Conservation (phyloP, 108 stramenopile species). For the Chaetoceros muelleri region DNA sequence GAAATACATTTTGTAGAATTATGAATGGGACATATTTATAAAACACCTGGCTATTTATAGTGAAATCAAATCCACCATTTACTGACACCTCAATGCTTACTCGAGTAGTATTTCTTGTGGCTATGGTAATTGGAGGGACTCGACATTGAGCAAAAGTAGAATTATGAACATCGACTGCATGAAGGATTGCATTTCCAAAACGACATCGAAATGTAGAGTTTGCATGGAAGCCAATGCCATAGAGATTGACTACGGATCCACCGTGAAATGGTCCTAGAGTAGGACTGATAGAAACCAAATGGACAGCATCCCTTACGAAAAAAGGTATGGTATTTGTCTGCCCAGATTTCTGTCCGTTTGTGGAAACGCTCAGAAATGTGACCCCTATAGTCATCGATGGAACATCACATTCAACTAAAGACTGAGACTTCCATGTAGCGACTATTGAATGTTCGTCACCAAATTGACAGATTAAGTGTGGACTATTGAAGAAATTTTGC, state of each 20-base stretch:
- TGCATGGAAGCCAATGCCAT: neutral
- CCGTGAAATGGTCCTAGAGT: neutral
- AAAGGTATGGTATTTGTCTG: neutral
- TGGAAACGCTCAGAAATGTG: neutral
- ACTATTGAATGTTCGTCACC: neutral
- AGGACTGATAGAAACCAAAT: neutral
- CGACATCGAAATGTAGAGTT: neutral
- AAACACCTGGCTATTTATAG: neutral
- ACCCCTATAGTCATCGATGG: neutral
- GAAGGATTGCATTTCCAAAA: neutral
- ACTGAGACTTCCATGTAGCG: neutral
- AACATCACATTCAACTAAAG: neutral
- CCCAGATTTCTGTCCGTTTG: neutral
- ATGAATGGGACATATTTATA: conserved; percentile 10
- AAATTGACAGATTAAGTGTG: neutral
- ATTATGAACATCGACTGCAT: neutral
- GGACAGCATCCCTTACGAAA: neutral
- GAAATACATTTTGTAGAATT: conserved; percentile 7
- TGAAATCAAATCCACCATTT: conserved; percentile 9
- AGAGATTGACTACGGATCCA: neutral
- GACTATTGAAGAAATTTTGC: neutral
- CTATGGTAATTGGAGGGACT: neutral
- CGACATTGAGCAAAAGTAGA: neutral
- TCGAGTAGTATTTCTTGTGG: neutral
- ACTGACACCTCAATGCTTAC: conserved; percentile 9